Evolutionary conservation across 495 filamentous ascomycete species (phyloP).

Genomic region (Aspergillus coremiiformis): DNA sequence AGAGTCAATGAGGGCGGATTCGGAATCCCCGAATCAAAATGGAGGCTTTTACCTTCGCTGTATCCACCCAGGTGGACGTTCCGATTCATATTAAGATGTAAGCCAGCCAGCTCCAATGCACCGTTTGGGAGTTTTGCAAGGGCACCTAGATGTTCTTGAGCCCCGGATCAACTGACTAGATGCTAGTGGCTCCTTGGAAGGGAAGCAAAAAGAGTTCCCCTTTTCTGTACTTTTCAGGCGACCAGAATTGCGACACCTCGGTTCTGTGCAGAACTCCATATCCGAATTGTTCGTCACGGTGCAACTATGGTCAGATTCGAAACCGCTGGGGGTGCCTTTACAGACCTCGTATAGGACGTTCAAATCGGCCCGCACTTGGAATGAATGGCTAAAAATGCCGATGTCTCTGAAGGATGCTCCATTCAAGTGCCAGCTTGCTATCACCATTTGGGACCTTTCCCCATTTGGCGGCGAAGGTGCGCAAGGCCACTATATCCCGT

Average conservation of each 20-base stretch:
- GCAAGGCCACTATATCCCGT: conserved; percentile 72
- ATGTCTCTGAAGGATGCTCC: conserved; percentile 74
- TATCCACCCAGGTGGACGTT: conserved; percentile 69
- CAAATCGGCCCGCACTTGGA: conserved; percentile 74
- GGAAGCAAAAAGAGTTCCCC: conserved; percentile 68
- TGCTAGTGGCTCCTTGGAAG: conserved; percentile 73
- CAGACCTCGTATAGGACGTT: conserved; percentile 91
- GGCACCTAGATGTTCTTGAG: conserved; percentile 8
- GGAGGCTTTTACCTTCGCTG: conserved; percentile 93
- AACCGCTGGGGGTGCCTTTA: conserved; percentile 82
- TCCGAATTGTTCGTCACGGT: conserved; percentile 90
- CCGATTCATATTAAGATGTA: conserved; percentile 81
- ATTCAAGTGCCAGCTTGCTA: conserved; percentile 71
- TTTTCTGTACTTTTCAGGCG: conserved; percentile 70
- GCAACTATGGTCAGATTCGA: conserved; percentile 93
- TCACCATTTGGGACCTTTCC: conserved; percentile 93
- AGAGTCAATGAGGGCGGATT: neutral
- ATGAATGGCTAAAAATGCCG: conserved; percentile 90
- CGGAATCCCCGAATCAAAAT: conserved; percentile 35
- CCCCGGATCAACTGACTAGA: neutral
- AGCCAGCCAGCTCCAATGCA: conserved; percentile 13
- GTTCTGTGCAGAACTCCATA: conserved; percentile 63
- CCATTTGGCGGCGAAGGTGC: conserved; percentile 59
- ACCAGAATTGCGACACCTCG: conserved; percentile 75
- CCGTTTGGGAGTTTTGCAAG: conserved; percentile 1